Evolutionary conservation across 1,139 yeast genomes (phyloP), one percentile per base, ranked within the genome.

Genomic region (Kurtzmaniella natalensis): DNA sequence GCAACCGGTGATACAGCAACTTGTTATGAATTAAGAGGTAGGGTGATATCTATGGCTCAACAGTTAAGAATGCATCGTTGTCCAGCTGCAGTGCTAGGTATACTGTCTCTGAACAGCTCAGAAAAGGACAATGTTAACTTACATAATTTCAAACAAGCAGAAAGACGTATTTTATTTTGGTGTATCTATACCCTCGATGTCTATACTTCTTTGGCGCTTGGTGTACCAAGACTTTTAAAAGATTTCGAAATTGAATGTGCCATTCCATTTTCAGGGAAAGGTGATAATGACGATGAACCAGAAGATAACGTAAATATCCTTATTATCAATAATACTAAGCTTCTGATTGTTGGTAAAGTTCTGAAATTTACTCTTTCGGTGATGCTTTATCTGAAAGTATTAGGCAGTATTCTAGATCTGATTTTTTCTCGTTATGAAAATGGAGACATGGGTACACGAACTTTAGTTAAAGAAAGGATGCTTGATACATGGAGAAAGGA

Each of bases 221-320:
- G 96, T 30, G 86, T 86, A 19, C 95, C 95, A 4, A 64, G 95
- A 42, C 58, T 86, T 33, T 57, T 87, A 27, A 81, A 82, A 48
- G 95, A 85, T 53, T 76, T 76, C 48, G 94, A 85, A 51, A 78
- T 86, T 34, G 94, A 86, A 54, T 86, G 95, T 64, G 89, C 92
- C 1, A 59, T 83, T 49, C 95, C 96, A 1, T 75, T 82, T 31
- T 70, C 81, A 18, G 77, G 81, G 35, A 79, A 77, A 41, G 71
- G 46, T 31, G 63, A 57, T 37, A 58, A 70, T 35, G 70, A 68
- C 22, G 52, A 57, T 31, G 64, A 61, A 32, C 66, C 58, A 17
- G 45, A 50, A 21, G 71, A 67, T 35, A 72, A 74, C 43, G 77
- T 72, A 30, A 76, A 72, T 43, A 68, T 76, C 36, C 71, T 79